Evolutionary conservation across 1,139 yeast species (phyloP).

Genomic region (Meyerozyma carpophila): DNA sequence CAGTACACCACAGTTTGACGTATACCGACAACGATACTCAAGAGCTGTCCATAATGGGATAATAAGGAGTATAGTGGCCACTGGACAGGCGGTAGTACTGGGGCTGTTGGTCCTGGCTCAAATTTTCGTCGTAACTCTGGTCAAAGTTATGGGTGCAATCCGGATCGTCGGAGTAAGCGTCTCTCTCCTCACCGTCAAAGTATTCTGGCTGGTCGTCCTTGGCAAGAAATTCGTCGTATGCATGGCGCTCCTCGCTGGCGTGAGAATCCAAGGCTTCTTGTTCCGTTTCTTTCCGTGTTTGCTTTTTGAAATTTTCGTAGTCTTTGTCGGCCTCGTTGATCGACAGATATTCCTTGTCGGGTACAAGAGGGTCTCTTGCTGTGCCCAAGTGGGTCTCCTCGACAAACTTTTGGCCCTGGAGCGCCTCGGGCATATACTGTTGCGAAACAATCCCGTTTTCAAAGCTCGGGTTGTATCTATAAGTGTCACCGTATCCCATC

Average conservation of each 20-base stretch:
- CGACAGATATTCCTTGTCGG: constrained; percentile 14
- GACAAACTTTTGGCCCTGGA: constrained; percentile 29
- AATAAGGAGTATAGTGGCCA: constrained; percentile 10
- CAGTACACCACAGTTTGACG: background rate
- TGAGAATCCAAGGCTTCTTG: constrained; percentile 4
- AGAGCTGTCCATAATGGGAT: constrained; percentile 6
- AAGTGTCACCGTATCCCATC: constrained; percentile 76
- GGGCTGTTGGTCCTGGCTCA: constrained; percentile 20
- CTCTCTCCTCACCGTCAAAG: constrained; percentile 31
- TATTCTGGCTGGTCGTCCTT: constrained; percentile 35
- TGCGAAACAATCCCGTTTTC: constrained; percentile 70
- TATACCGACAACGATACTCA: background rate
- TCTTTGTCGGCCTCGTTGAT: constrained; percentile 20
- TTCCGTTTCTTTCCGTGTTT: constrained; percentile 8
- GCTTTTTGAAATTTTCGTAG: constrained; percentile 23
- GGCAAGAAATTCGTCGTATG: constrained; percentile 33
- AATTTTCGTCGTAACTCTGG: constrained; percentile 31
- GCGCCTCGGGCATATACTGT: constrained; percentile 57
- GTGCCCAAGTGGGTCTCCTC: constrained; percentile 34
- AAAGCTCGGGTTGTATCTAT: constrained; percentile 83
- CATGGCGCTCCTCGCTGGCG: constrained; percentile 9
- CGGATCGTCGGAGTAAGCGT: constrained; percentile 31
- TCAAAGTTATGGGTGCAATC: constrained; percentile 31
- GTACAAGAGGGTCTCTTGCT: constrained; percentile 22
- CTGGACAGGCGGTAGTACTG: constrained; percentile 11